phyloP scores from a whole-genome alignment of 192 early-diverging fungal genomes.

The Linderina pennispora region DNA sequence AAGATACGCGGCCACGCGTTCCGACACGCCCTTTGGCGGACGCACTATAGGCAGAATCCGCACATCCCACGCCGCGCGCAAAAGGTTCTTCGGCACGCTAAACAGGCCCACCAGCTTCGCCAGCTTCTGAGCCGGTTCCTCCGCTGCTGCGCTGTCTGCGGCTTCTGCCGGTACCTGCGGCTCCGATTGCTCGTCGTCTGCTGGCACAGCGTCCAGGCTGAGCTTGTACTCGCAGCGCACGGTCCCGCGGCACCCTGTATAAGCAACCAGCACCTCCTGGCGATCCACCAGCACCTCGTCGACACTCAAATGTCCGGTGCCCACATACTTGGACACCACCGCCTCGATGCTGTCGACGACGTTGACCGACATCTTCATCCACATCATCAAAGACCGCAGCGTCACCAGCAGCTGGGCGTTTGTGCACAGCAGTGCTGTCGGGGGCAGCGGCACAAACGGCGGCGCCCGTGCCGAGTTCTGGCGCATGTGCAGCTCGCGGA shows the following conservation, averaged over 20 bases:
- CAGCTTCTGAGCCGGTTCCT: neutral
- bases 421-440: slow-evolving; percentile 28
- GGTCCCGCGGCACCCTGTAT: slow-evolving; percentile 30
- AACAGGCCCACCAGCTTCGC: slow-evolving; percentile 14
- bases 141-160: neutral
- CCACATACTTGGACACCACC: slow-evolving; percentile 25
- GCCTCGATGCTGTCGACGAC: slow-evolving; percentile 38
- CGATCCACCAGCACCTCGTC: slow-evolving; percentile 35
- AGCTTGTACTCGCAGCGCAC: slow-evolving; percentile 46
- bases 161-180: neutral
- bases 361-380: slow-evolving; percentile 38
- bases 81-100: slow-evolving; percentile 17
- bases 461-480: slow-evolving; percentile 30
- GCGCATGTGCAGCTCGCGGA: slow-evolving; percentile 12
- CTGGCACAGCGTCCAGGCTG: neutral
- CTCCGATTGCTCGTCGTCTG: neutral
- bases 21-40: slow-evolving; percentile 38
- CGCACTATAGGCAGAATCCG: slow-evolving; percentile 40
- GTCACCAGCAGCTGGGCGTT: slow-evolving; percentile 23
- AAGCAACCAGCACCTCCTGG: slow-evolving; percentile 40
- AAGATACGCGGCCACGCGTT: slow-evolving; percentile 21
- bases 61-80: slow-evolving; percentile 32
- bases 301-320: slow-evolving; percentile 15
- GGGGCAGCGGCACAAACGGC: slow-evolving; percentile 30
- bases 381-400: slow-evolving; percentile 41